Percentiles rank a stretch among this genome's conserved stretches.
Conservation (phyloP, 192 early-diverging fungal species). For the Mortierella hygrophila region DNA sequence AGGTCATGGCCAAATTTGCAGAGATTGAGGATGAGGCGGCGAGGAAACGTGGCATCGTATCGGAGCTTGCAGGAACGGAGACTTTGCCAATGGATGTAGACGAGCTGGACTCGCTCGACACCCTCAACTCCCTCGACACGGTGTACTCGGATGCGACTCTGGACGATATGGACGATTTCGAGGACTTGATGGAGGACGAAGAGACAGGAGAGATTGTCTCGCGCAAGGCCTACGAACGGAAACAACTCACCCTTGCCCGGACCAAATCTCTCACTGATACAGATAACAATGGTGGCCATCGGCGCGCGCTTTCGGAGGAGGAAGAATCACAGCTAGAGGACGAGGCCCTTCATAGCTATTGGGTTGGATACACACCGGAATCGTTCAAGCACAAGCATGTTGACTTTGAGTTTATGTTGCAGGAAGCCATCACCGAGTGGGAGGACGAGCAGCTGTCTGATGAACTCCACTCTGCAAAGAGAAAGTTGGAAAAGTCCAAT, state of each 20-base stretch:
- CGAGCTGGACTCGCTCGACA: slow-evolving; percentile 39
- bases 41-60: slow-evolving; percentile 7
- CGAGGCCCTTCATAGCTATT: slow-evolving; percentile 45
- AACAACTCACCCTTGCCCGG: background rate
- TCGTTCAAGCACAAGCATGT: slow-evolving; percentile 37
- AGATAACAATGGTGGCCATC: background rate
- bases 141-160: slow-evolving; percentile 18
- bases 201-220: slow-evolving; percentile 34
- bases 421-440: slow-evolving; percentile 52
- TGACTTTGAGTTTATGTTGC: slow-evolving; percentile 56
- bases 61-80: slow-evolving; percentile 6
- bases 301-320: slow-evolving; percentile 17
- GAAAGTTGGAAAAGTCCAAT: slow-evolving; percentile 61
- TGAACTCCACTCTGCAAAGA: slow-evolving; percentile 38
- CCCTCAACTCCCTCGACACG: slow-evolving; percentile 11
- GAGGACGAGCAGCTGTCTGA: slow-evolving; percentile 38
- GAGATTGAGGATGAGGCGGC: slow-evolving; percentile 44
- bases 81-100: slow-evolving; percentile 19
- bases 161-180: slow-evolving; percentile 23
- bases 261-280: background rate
- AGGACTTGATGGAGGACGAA: slow-evolving; percentile 41
- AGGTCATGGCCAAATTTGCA: slow-evolving; percentile 60
- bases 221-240: slow-evolving; percentile 14
- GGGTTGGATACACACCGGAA: slow-evolving; percentile 45
- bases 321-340: slow-evolving; percentile 27